These are phyloP conservation scores for Lecanosticta acicola DNA, from an alignment of 2,329 filamentous ascomycete genomes.

Conservation along the genomic window DNA sequence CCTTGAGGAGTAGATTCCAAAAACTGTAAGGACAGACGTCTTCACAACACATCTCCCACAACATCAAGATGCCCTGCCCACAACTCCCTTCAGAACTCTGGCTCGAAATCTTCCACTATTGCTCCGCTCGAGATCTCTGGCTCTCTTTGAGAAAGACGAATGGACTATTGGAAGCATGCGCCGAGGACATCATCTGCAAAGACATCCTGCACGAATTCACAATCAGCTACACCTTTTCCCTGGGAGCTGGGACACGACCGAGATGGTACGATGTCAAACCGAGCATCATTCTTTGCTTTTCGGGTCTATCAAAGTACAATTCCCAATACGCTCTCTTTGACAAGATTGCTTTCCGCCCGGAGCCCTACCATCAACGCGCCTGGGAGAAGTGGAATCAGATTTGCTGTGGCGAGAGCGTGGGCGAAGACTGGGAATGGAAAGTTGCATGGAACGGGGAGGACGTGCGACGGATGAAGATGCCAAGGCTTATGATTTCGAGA, in stretches of 20 bases:
- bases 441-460: conserved; percentile 14
- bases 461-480: conserved; percentile 13
- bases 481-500: conserved; percentile 12
- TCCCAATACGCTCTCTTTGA: conserved; percentile 22
- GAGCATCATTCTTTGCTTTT: conserved; percentile 19
- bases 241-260: conserved; percentile 16
- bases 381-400: conserved; percentile 25
- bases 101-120: conserved; percentile 20
- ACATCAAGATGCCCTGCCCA: conserved; percentile 4
- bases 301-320: conserved; percentile 16
- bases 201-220: conserved; percentile 12
- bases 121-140: conserved; percentile 20
- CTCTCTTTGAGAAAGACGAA: conserved; percentile 12
- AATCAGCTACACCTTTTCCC: conserved; percentile 16
- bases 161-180: conserved; percentile 10
- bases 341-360: conserved; percentile 14
- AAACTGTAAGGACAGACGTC: neutral
- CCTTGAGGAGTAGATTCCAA: too few species aligned
- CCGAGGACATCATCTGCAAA: conserved; percentile 14
- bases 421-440: conserved; percentile 16
- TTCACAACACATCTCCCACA: conserved; percentile 1
- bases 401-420: conserved; percentile 12
- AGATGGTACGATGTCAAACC: conserved; percentile 23
- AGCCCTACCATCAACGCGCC: conserved; percentile 11
- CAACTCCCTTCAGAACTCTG: conserved; percentile 22